Percentiles rank a stretch among this genome's conserved stretches.
Evolutionary conservation across 805 yeast genomes (phyloP).

Genomic region (Candida parachauliodes): DNA sequence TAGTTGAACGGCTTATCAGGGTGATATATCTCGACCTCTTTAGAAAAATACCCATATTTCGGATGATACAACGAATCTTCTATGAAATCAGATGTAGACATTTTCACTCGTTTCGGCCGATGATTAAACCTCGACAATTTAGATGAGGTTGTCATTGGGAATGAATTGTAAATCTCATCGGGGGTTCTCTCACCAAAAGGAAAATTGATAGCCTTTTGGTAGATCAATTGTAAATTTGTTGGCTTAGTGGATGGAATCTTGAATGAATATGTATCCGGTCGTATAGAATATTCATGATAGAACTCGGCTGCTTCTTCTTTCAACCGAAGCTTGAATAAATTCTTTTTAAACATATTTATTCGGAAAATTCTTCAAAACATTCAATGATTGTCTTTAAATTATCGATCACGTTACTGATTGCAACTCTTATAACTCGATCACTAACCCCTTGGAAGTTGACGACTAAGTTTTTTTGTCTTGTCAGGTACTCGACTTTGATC

Average conservation of each 20-base stretch:
- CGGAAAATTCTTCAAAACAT: conserved; percentile 70
- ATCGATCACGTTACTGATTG: conserved; percentile 77
- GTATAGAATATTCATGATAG: conserved; percentile 42
- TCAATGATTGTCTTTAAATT: conserved; percentile 73
- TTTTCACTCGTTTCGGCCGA: conserved; percentile 61
- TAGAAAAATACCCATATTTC: conserved; percentile 74
- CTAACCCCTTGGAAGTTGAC: conserved; percentile 58
- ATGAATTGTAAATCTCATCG: conserved; percentile 35
- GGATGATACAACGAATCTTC: conserved; percentile 85
- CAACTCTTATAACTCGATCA: conserved; percentile 77
- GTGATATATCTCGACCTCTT: conserved; percentile 74
- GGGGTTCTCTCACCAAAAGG: conserved; percentile 37
- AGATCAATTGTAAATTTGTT: conserved; percentile 16
- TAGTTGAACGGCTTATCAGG: conserved; percentile 64
- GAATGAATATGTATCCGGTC: conserved; percentile 45
- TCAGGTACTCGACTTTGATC: conserved; percentile 45
- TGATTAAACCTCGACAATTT: conserved; percentile 27
- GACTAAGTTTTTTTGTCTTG: conserved; percentile 32
- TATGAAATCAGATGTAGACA: conserved; percentile 77
- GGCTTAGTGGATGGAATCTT: conserved; percentile 21
- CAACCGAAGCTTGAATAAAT: conserved; percentile 4
- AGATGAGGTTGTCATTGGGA: conserved; percentile 32
- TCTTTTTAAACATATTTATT: conserved; percentile 14
- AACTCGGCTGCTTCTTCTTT: conserved; percentile 11
- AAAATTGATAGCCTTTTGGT: conserved; percentile 38